Conservation (phyloP, 306 rosid genomes). For the Geum urbanum region DNA sequence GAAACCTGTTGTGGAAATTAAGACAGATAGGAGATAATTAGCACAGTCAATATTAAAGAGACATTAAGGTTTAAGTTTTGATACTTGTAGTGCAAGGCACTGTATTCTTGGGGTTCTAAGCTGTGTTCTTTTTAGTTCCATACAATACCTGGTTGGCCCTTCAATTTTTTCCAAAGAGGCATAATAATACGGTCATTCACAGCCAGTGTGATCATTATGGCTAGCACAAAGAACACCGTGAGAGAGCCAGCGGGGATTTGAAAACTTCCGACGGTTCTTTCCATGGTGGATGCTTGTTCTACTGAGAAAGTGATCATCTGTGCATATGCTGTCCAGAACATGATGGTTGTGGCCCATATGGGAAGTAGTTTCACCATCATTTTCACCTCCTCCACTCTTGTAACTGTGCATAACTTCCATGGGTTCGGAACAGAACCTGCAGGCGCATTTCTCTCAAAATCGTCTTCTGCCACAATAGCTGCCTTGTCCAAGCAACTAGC, state of each 20-base stretch:
- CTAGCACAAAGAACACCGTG: conserved; percentile 78
- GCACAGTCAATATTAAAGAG: no score
- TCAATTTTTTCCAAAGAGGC: conserved; percentile 78
- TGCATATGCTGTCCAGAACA: conserved; percentile 89
- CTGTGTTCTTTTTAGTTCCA: background rate
- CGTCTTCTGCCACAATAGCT: conserved; percentile 54
- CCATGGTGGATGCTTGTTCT: conserved; percentile 92
- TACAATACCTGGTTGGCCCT: conserved; percentile 65
- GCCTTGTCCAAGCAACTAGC: conserved; percentile 81
- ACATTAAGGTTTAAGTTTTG: background rate
- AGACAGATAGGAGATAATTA: background rate
- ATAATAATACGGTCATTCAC: conserved; percentile 69
- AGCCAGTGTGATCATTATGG: conserved; percentile 66
- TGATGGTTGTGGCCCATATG: conserved; percentile 90
- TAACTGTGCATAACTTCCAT: conserved; percentile 70
- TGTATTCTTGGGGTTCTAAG: background rate
- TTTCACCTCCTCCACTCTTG: conserved; percentile 88
- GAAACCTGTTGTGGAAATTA: conserved; percentile 50
- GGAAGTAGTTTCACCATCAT: conserved; percentile 83
- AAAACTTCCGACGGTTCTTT: conserved; percentile 55
- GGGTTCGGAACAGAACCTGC: conserved; percentile 51
- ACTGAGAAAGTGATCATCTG: conserved; percentile 95
- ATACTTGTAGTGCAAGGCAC: background rate
- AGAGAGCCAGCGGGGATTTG: conserved; percentile 91
- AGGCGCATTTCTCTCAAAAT: conserved; percentile 37